Conservation (phyloP, 2,329 filamentous ascomycete genomes). For the Penicillium brasilianum region DNA sequence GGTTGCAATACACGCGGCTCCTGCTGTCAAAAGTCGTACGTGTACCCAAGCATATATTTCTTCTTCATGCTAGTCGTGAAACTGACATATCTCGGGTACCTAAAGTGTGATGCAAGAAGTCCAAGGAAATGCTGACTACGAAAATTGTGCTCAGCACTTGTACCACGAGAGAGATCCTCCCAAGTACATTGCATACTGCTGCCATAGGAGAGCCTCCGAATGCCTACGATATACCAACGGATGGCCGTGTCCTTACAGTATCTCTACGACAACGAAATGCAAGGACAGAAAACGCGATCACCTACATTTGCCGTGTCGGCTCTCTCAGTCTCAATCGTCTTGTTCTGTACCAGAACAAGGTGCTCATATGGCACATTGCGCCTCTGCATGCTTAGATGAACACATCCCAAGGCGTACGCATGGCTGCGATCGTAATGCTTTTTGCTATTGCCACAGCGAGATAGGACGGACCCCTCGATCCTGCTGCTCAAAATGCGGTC, state of each 20-base stretch:
- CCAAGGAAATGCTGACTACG: not conserved
- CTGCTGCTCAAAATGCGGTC: not conserved
- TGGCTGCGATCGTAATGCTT: not conserved
- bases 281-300: not conserved
- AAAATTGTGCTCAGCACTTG: not conserved
- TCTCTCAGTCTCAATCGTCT: not conserved
- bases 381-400: not conserved
- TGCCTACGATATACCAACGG: not conserved
- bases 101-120: not conserved
- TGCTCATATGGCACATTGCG: not conserved
- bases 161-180: not conserved
- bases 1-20: not conserved
- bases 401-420: not conserved
- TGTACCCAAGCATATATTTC: not conserved
- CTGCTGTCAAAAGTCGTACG: not conserved
- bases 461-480: not conserved
- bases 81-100: no score
- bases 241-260: not conserved
- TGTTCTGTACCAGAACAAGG: not conserved
- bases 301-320: not conserved
- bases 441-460: no score
- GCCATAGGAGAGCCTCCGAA: not conserved
- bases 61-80: not conserved
- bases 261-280: not conserved
- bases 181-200: not conserved